A percentile compares a stretch with the other conserved stretches of the same genome.
Evolutionary conservation across 208 protist genomes (phyloP).

Genomic region (Trypanosoma platydactyli): DNA sequence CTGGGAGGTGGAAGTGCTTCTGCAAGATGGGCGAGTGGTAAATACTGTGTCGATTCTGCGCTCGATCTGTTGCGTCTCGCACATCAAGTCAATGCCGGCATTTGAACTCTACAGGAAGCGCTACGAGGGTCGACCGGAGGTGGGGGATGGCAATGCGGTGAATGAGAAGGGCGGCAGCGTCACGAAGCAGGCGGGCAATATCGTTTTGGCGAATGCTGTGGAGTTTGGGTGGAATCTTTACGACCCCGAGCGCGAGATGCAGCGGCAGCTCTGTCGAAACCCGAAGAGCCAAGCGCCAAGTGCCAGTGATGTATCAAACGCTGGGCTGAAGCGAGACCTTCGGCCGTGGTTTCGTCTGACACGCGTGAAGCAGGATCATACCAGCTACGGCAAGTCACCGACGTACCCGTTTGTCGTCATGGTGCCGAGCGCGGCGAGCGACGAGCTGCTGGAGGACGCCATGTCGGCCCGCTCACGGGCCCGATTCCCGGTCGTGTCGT

Average conservation of each 20-base stretch:
- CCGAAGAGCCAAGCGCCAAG: constrained; percentile 22
- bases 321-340: constrained; percentile 37
- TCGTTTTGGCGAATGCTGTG: constrained; percentile 21
- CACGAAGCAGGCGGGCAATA: background rate
- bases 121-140: constrained; percentile 9
- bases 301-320: constrained; percentile 19
- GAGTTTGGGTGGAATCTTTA: constrained; percentile 88
- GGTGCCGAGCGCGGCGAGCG: constrained; percentile 45
- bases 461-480: constrained; percentile 73
- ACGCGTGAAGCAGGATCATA: constrained; percentile 24
- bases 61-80: constrained; percentile 1
- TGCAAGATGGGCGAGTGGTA: constrained; percentile 24
- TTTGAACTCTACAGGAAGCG: constrained; percentile 32
- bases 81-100: constrained; percentile 49
- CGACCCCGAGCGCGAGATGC: constrained; percentile 45
- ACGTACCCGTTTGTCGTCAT: constrained; percentile 82
- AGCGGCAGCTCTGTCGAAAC: constrained; percentile 52
- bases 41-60: constrained; percentile 4
- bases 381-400: constrained; percentile 35
- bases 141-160: background rate
- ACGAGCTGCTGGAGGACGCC: constrained; percentile 44
- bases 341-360: constrained; percentile 65
- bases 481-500: constrained; percentile 85
- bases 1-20: constrained; percentile 29
- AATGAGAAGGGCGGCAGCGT: constrained; percentile 2